Evolutionary conservation across 2,329 filamentous ascomycete genomes (phyloP).

Genomic region (Tolypocladium pustulatum): DNA sequence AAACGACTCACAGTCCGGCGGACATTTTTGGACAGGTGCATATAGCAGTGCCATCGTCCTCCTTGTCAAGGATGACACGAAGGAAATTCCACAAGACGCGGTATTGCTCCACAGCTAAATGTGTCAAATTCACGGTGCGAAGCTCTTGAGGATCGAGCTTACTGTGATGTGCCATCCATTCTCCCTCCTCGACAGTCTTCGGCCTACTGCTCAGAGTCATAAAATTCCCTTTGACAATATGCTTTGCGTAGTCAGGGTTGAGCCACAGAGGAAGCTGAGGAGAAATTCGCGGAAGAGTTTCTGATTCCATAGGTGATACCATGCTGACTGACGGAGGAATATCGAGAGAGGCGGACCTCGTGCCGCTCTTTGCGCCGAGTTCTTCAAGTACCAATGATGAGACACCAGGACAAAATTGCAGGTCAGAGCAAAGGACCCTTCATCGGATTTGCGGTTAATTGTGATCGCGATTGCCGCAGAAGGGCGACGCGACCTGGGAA

Average conservation of each 20-base stretch:
- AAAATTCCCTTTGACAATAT: neutral
- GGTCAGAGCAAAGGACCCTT: no score
- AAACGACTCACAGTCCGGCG: neutral
- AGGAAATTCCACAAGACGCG: neutral
- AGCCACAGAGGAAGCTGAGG: neutral
- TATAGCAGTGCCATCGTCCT: neutral
- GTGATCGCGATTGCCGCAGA: no score
- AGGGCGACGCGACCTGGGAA: no score
- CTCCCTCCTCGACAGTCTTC: neutral
- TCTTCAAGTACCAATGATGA: neutral
- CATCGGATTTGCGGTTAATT: no score
- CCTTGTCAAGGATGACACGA: neutral
- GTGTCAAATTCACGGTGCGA: neutral
- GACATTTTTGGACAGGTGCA: neutral
- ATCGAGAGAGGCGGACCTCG: neutral
- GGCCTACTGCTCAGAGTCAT: neutral
- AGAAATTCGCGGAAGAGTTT: neutral
- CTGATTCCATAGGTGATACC: neutral
- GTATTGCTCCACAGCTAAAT: neutral
- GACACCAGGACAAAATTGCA: no score
- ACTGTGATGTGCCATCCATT: neutral
- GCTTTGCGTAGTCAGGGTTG: neutral
- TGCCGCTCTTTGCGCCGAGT: neutral
- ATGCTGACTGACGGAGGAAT: neutral
- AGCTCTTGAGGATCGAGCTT: neutral